Evolutionary conservation across 208 protist genomes (phyloP).

Genomic region (Tritrichomonas foetus): DNA sequence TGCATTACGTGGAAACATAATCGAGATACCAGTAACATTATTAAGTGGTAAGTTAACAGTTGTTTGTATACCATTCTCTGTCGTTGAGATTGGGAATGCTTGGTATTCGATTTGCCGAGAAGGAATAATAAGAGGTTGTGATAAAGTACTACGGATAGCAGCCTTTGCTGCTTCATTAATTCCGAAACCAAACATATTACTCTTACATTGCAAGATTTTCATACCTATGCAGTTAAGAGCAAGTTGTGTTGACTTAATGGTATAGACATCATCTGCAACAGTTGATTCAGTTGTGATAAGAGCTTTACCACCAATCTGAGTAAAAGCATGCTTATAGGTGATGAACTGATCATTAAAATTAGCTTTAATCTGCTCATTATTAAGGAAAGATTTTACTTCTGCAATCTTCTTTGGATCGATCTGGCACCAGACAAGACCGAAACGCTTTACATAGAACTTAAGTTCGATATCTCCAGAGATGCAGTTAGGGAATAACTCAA

Average conservation of each 20-base stretch:
- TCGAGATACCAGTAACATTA: not conserved
- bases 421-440: not conserved
- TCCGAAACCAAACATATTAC: not conserved
- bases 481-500: not conserved
- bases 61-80: not conserved
- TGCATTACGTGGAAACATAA: not conserved
- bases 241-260: too few species aligned
- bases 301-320: too few species aligned
- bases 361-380: too few species aligned
- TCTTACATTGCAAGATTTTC: not conserved
- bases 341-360: too few species aligned
- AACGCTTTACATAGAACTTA: not conserved
- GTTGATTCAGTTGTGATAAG: too few species aligned
- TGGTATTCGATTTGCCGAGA: not conserved
- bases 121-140: not conserved
- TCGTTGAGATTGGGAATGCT: not conserved
- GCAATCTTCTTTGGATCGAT: not conserved
- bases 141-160: not conserved
- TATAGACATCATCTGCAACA: too few species aligned
- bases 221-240: not conserved
- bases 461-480: not conserved
- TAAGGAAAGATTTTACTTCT: too few species aligned
- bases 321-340: too few species aligned
- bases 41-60: not conserved
- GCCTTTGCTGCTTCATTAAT: not conserved